These are phyloP conservation scores for Viridothelium virens DNA, from an alignment of 495 filamentous ascomycete genomes.

Conservation along the genomic window DNA sequence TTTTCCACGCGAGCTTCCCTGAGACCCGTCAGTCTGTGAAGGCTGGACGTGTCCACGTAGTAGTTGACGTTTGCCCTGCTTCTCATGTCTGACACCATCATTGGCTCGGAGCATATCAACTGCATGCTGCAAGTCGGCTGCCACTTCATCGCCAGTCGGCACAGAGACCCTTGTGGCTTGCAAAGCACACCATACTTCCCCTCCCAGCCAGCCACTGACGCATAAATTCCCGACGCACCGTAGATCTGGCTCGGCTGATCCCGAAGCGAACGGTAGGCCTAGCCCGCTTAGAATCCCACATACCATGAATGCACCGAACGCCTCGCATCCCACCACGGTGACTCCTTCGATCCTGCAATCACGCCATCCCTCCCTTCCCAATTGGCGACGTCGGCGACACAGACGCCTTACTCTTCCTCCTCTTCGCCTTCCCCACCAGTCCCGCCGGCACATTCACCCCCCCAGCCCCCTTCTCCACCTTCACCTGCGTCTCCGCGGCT, in stretches of 20 bases:
- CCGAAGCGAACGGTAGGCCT: neutral
- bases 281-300: no score
- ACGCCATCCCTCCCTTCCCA: neutral
- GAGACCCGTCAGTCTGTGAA: no score
- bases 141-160: no score
- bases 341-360: neutral
- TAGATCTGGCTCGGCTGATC: neutral
- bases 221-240: neutral
- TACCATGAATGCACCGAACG: neutral
- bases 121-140: no score
- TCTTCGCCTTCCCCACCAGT: conserved; percentile 41
- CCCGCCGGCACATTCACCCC: conserved; percentile 38
- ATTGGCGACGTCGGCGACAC: neutral
- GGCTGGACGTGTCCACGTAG: no score
- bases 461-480: conserved; percentile 22
- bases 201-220: neutral
- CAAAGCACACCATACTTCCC: no score
- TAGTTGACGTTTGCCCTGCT: neutral
- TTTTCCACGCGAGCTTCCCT: no score
- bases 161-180: no score
- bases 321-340: neutral
- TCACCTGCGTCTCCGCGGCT: conserved; percentile 11
- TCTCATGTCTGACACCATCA: neutral
- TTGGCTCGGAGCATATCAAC: neutral
- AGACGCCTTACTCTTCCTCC: conserved; percentile 49